Percentiles rank a stretch among this genome's conserved stretches.
Conservation (phyloP, 345 rosid species). For the Arabidopsis thaliana region TAIR10.1 NC_003074.8:7451001-7451500, state of each 20-base stretch:
- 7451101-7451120: conserved; percentile 76
- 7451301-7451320: conserved; percentile 88
- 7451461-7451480: conserved; percentile 55
- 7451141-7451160: conserved; percentile 82
- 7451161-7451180: conserved; percentile 74
- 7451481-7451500: conserved; percentile 59
- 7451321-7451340: conserved; percentile 52
- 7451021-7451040: conserved; percentile 72
- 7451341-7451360: conserved; percentile 54
- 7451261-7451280: conserved; percentile 94
- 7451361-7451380: conserved; percentile 58
- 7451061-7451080: conserved; percentile 61
- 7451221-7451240: conserved; percentile 87
- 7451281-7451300: conserved; percentile 93
- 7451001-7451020: conserved; percentile 84
- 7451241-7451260: conserved; percentile 77
- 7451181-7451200: conserved; percentile 63
- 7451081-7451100: conserved; percentile 75
- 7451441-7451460: conserved; percentile 43
- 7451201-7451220: conserved; percentile 94
- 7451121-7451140: conserved; percentile 73
- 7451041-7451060: conserved; percentile 64
- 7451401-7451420: conserved; percentile 6
- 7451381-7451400: conserved; percentile 52
- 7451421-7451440: conserved; percentile 33